A percentile compares a stretch with the other conserved stretches of the same genome.
Evolutionary conservation across 768 basidiomycete genomes (phyloP).

Genomic region (Thelephora ganbajun): DNA sequence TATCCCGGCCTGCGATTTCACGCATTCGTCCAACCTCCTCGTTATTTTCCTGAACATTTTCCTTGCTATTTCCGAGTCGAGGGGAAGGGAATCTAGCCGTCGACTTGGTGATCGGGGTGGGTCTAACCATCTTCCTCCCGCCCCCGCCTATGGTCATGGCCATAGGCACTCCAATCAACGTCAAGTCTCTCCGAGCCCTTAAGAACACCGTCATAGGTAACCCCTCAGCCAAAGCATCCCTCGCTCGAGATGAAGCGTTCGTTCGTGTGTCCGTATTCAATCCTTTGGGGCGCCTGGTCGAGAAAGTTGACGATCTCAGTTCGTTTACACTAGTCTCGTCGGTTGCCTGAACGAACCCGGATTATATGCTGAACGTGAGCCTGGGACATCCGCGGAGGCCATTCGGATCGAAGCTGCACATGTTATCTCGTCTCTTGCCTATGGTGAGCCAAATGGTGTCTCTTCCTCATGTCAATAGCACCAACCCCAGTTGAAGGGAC

Average conservation of each 20-base stretch:
- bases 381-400: conserved; percentile 29
- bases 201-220: conserved; percentile 76
- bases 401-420: conserved; percentile 63
- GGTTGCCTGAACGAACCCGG: conserved; percentile 37
- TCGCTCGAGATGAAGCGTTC: conserved; percentile 42
- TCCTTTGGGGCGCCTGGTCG: conserved; percentile 2
- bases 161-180: too few relatives aligned
- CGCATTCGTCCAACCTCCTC: too few relatives aligned
- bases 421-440: conserved; percentile 58
- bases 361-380: conserved; percentile 14
- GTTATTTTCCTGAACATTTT: too few relatives aligned
- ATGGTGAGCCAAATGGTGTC: conserved; percentile 26
- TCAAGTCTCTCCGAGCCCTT: conserved; percentile 38
- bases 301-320: neutral
- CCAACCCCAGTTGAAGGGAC: neutral
- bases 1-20: too few relatives aligned
- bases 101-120: too few relatives aligned
- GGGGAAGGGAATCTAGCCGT: too few relatives aligned
- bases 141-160: too few relatives aligned
- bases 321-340: conserved; percentile 34
- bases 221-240: conserved; percentile 48
- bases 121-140: too few relatives aligned
- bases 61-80: too few relatives aligned
- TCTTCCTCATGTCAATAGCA: neutral
- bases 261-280: conserved; percentile 15